Percentiles rank a stretch among this genome's conserved stretches.
Evolutionary conservation across 1,139 yeast genomes (phyloP).

Genomic region (Pichia sp.): DNA sequence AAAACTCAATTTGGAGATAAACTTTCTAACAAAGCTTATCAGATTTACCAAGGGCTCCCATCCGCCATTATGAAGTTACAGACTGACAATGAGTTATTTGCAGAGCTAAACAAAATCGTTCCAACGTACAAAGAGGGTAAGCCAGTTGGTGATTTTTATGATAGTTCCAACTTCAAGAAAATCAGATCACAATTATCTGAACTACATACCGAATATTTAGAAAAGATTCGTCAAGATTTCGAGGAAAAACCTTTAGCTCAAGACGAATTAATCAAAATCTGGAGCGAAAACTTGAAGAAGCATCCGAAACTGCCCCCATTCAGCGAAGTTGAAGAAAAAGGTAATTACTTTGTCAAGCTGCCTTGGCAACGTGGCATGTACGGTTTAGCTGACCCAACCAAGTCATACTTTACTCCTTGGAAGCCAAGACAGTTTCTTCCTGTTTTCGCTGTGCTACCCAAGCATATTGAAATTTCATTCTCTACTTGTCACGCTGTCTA

Average conservation of each 20-base stretch:
- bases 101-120: conserved; percentile 31
- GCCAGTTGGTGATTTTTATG: conserved; percentile 37
- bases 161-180: conserved; percentile 39
- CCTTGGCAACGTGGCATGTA: conserved; percentile 77
- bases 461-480: conserved; percentile 86
- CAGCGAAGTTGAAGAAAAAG: conserved; percentile 56
- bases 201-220: conserved; percentile 48
- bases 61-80: conserved; percentile 23
- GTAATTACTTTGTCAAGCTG: conserved; percentile 49
- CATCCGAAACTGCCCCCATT: conserved; percentile 42
- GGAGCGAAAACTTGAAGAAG: conserved; percentile 50
- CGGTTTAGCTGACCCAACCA: conserved; percentile 74
- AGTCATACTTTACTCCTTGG: conserved; percentile 95
- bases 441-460: conserved; percentile 87
- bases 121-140: conserved; percentile 34
- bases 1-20: conserved; percentile 29
- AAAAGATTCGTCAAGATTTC: conserved; percentile 43
- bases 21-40: conserved; percentile 27
- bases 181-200: conserved; percentile 56
- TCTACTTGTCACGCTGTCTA: conserved; percentile 93
- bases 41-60: conserved; percentile 27
- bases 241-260: conserved; percentile 26
- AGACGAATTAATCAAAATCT: conserved; percentile 34
- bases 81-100: conserved; percentile 23
- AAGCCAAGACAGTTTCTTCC: conserved; percentile 89